Evolutionary conservation across 1,139 yeast species (phyloP).

Genomic region (Arxiozyma slooffiae): DNA sequence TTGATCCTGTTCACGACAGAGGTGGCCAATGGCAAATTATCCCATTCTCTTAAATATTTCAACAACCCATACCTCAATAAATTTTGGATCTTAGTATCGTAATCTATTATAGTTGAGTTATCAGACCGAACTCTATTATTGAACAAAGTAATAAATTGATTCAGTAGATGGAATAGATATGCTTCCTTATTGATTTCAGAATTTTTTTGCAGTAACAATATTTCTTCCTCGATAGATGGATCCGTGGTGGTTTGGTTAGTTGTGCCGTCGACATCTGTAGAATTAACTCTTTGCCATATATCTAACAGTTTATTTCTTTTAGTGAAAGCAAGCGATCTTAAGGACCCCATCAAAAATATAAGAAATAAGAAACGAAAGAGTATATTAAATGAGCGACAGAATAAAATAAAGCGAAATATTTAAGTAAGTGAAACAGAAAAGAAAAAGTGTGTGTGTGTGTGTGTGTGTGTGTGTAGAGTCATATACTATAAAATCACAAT

Average conservation of each 20-base stretch:
- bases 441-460: too few relatives aligned
- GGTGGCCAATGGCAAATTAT: background rate
- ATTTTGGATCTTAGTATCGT: conserved; percentile 10
- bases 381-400: background rate
- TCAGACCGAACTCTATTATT: conserved; percentile 10
- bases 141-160: conserved; percentile 20
- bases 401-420: too few relatives aligned
- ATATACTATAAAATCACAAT: background rate
- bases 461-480: background rate
- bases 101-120: background rate
- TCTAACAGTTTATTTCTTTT: conserved; percentile 2
- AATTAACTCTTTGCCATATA: background rate
- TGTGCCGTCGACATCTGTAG: background rate
- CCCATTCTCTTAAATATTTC: conserved; percentile 13
- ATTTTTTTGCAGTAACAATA: background rate
- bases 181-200: conserved; percentile 12
- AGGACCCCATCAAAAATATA: conserved; percentile 8
- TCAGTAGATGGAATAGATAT: conserved; percentile 19
- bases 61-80: conserved; percentile 21
- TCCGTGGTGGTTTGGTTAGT: background rate
- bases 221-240: background rate
- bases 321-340: conserved; percentile 6
- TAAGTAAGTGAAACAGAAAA: too few relatives aligned
- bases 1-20: too few relatives aligned
- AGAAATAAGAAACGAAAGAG: too few relatives aligned